A percentile compares a stretch with the other conserved stretches of the same genome.
Evolutionary conservation across 2,329 filamentous ascomycete species (phyloP).

Genomic region (Cladobotryum protrusum): DNA sequence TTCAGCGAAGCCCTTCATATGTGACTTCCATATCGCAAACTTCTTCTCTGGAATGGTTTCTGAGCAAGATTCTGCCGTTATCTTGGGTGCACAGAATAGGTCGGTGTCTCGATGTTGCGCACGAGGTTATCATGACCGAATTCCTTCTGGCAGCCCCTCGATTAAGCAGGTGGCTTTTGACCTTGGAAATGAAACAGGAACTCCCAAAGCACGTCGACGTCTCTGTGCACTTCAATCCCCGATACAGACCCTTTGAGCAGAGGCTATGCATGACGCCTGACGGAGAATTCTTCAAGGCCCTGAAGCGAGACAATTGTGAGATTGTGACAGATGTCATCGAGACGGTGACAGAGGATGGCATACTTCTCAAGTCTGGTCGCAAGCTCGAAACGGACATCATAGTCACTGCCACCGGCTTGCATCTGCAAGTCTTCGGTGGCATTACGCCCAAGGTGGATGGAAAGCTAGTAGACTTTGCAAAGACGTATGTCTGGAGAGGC

Average conservation of each 20-base stretch:
- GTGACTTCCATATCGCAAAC: slow-evolving; percentile 49
- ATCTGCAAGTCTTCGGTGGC: slow-evolving; percentile 51
- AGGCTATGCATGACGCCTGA: slow-evolving; percentile 62
- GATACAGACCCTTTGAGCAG: slow-evolving; percentile 66
- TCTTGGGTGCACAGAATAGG: slow-evolving; percentile 40
- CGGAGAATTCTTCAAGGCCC: slow-evolving; percentile 49
- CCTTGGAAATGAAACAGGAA: slow-evolving; percentile 34
- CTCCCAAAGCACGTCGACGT: slow-evolving; percentile 49
- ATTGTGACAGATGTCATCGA: slow-evolving; percentile 49
- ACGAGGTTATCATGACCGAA: slow-evolving; percentile 37
- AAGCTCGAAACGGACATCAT: slow-evolving; percentile 59
- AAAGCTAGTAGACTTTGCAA: slow-evolving; percentile 36
- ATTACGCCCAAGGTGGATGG: slow-evolving; percentile 50
- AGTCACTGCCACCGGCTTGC: slow-evolving; percentile 62
- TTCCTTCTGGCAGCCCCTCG: slow-evolving; percentile 22
- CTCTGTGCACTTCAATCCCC: slow-evolving; percentile 58
- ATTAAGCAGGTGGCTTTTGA: slow-evolving; percentile 29
- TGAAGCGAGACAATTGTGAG: slow-evolving; percentile 38
- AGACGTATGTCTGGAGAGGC: slow-evolving; percentile 57
- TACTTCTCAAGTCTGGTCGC: slow-evolving; percentile 41
- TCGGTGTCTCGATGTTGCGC: slow-evolving; percentile 43
- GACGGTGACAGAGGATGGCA: slow-evolving; percentile 41
- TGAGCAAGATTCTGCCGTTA: slow-evolving; percentile 40
- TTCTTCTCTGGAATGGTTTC: slow-evolving; percentile 28
- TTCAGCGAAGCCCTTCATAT: slow-evolving; percentile 73